These are phyloP conservation scores for Kodamaea fukazawae DNA, from an alignment of 805 yeast genomes.

Conservation along the genomic window DNA sequence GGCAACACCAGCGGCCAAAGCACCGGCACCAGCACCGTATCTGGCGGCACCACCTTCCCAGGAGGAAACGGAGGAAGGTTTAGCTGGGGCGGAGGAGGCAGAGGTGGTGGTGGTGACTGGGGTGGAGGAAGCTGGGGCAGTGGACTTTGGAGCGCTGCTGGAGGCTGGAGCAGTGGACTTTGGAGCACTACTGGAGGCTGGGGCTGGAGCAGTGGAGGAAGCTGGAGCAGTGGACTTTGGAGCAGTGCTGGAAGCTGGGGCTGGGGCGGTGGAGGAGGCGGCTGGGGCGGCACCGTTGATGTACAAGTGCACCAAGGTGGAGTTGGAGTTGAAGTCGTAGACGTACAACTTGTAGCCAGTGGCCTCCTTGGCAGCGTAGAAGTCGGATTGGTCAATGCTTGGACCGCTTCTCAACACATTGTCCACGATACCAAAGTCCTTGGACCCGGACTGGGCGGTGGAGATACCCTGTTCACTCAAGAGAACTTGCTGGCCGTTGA, in stretches of 20 bases:
- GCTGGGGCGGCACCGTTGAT: constrained; percentile 14
- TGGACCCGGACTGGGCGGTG: constrained; percentile 18
- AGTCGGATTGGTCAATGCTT: constrained; percentile 14
- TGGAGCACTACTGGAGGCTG: not conserved
- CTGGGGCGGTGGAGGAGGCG: constrained; percentile 2
- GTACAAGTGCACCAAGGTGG: constrained; percentile 20
- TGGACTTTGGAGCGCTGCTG: constrained; percentile 25
- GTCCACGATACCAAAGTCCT: constrained; percentile 26
- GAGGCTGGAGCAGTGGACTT: constrained; percentile 14
- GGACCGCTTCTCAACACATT: constrained; percentile 24
- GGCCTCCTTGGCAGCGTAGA: constrained; percentile 20
- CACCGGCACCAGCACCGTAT: constrained; percentile 15
- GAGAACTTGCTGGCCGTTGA: constrained; percentile 19
- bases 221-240: constrained; percentile 2
- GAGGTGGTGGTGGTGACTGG: constrained; percentile 21
- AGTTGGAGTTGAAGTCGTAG: constrained; percentile 14
- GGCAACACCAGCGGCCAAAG: constrained; percentile 13
- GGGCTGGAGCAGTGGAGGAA: constrained; percentile 7
- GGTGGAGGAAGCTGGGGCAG: constrained; percentile 18
- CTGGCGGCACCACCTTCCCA: constrained; percentile 18
- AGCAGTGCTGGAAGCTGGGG: constrained; percentile 6
- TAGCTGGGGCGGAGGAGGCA: constrained; percentile 9
- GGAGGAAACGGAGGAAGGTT: constrained; percentile 25
- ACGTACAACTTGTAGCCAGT: constrained; percentile 14
- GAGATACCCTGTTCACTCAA: constrained; percentile 16